phyloP scores from a whole-genome alignment of 2,329 filamentous ascomycete species.

The Colletotrichum spinosum region DNA sequence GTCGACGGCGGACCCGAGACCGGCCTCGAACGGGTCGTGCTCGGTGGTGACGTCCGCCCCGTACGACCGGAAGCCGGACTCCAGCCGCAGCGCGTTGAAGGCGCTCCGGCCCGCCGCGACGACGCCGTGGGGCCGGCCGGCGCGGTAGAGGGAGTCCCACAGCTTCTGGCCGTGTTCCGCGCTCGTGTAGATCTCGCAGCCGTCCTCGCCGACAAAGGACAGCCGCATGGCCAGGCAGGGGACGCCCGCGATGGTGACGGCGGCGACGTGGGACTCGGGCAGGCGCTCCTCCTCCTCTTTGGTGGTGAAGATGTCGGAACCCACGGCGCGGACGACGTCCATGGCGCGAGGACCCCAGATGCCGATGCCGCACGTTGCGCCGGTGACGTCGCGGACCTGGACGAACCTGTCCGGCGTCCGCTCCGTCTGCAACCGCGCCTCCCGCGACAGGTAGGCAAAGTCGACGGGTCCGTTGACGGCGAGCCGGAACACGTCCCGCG shows the following conservation, averaged over 20 bases:
- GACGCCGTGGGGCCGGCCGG: conserved; percentile 65
- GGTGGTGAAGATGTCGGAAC: conserved; percentile 57
- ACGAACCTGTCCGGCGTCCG: conserved; percentile 54
- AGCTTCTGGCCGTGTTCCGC: conserved; percentile 68
- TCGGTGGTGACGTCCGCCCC: conserved; percentile 71
- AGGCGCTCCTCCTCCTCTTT: conserved; percentile 48
- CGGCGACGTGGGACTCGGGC: conserved; percentile 62
- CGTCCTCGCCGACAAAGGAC: conserved; percentile 71
- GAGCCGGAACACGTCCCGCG: conserved; percentile 63
- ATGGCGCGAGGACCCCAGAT: conserved; percentile 70
- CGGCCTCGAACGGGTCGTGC: conserved; percentile 70
- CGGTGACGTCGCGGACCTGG: conserved; percentile 69
- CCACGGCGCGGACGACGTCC: conserved; percentile 61
- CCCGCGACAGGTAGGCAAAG: conserved; percentile 63
- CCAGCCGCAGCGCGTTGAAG: conserved; percentile 68
- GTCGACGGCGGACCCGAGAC: conserved; percentile 63
- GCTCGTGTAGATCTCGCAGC: conserved; percentile 72
- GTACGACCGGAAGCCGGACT: conserved; percentile 69
- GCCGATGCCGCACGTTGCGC: conserved; percentile 69
- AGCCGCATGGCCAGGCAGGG: conserved; percentile 67
- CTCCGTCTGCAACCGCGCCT: conserved; percentile 61
- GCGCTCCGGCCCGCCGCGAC: conserved; percentile 69
- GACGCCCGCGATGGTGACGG: conserved; percentile 62
- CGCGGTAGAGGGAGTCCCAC: conserved; percentile 69
- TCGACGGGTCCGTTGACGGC: conserved; percentile 68